A percentile compares a stretch with the other conserved stretches of the same genome.
phyloP scores from a whole-genome alignment of 192 early-diverging fungal genomes.

The Phycomyces blakesleeanus region DNA sequence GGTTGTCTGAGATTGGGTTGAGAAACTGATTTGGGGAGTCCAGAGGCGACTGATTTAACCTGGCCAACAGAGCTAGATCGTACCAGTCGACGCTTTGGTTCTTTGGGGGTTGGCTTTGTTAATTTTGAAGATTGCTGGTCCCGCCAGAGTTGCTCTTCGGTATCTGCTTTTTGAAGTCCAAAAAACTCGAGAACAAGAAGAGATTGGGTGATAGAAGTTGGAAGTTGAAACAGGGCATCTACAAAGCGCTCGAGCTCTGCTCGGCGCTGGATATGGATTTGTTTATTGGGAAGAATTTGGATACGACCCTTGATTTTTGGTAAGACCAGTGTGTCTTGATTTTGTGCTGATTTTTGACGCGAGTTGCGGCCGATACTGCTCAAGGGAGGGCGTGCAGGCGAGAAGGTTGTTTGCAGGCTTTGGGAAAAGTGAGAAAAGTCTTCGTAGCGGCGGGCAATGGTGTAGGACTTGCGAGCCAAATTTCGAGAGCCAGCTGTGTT shows the following conservation, averaged over 20 bases:
- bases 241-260: conserved; percentile 30
- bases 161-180: conserved; percentile 24
- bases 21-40: background rate
- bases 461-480: conserved; percentile 11
- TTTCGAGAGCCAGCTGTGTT: background rate
- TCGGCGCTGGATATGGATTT: conserved; percentile 16
- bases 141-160: conserved; percentile 20
- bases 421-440: conserved; percentile 30
- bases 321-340: background rate
- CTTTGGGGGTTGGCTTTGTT: background rate
- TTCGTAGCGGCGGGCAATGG: conserved; percentile 28
- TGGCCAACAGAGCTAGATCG: conserved; percentile 3
- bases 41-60: background rate
- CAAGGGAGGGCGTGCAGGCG: background rate
- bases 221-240: conserved; percentile 17
- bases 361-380: background rate
- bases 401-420: conserved; percentile 17
- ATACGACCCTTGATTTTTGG: conserved; percentile 26
- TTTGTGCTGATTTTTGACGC: background rate
- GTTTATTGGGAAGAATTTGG: conserved; percentile 18
- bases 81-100: background rate
- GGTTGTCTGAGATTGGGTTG: background rate
- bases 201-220: conserved; percentile 14
- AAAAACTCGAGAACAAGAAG: conserved; percentile 31
- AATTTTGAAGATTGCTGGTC: conserved; percentile 16